phyloP scores from a whole-genome alignment of 768 basidiomycete species.

The Tulasnella sp. region DNA sequence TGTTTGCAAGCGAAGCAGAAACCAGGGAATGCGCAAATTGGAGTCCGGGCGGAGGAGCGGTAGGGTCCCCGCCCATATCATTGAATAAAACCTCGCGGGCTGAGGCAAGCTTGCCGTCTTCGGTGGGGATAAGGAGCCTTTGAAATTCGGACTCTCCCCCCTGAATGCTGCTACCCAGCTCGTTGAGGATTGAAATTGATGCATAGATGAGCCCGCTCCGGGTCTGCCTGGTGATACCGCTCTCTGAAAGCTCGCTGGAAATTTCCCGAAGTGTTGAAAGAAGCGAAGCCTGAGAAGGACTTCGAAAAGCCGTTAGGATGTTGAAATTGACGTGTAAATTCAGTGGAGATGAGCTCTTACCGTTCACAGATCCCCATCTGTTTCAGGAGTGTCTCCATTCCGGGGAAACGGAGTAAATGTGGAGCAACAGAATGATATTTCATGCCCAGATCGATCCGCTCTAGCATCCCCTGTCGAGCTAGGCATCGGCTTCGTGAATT shows the following conservation, averaged over 20 bases:
- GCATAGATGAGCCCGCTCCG: background rate
- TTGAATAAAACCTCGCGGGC: background rate
- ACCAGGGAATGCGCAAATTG: constrained; percentile 3
- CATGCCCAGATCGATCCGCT: background rate
- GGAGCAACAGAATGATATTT: background rate
- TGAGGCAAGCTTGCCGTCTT: background rate
- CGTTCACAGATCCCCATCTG: background rate
- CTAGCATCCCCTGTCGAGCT: background rate
- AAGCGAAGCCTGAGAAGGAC: background rate
- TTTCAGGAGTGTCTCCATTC: background rate
- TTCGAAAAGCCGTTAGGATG: background rate
- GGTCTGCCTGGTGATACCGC: background rate
- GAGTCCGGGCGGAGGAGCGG: background rate
- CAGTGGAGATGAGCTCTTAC: background rate
- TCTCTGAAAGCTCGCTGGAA: background rate
- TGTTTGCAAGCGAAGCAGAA: background rate
- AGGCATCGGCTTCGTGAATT: background rate
- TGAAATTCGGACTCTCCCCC: background rate
- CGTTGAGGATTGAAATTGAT: background rate
- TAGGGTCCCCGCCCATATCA: constrained; percentile 8
- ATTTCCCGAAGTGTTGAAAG: background rate
- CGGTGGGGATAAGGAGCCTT: background rate
- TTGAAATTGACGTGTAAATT: background rate
- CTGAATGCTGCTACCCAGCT: background rate
- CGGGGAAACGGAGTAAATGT: background rate